A percentile compares a stretch with the other conserved stretches of the same genome.
Evolutionary conservation across 495 filamentous ascomycete genomes (phyloP).

Genomic region (Xylaria acuta): DNA sequence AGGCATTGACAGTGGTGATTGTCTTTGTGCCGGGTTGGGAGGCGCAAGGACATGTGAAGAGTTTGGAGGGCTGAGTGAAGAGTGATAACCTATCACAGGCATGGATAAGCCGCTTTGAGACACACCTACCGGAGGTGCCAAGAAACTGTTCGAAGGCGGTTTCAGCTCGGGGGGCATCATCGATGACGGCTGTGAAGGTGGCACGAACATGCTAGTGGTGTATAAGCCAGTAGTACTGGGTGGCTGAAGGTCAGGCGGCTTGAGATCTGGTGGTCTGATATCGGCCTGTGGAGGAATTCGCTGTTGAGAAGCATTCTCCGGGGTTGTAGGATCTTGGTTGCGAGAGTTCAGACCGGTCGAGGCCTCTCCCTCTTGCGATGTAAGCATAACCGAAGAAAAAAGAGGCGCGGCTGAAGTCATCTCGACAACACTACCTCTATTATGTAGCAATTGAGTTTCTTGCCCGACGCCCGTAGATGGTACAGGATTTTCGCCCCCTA

Average conservation of each 20-base stretch:
- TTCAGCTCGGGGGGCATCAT: conserved; percentile 44
- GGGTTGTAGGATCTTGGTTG: conserved; percentile 29
- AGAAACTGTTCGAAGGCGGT: conserved; percentile 44
- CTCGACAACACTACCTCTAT: background rate
- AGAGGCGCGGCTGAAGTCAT: background rate
- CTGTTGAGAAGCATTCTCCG: conserved; percentile 29
- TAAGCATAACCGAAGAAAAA: background rate
- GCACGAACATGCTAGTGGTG: conserved; percentile 43
- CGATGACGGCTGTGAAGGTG: conserved; percentile 36
- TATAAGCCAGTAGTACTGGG: conserved; percentile 33
- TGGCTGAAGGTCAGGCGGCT: conserved; percentile 37
- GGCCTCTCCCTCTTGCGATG: background rate
- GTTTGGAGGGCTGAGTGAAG: conserved; percentile 17
- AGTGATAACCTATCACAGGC: conserved; percentile 42
- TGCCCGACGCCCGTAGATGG: background rate
- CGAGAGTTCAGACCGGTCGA: conserved; percentile 25
- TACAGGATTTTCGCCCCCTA: background rate
- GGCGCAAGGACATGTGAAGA: conserved; percentile 50
- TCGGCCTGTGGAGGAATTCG: background rate
- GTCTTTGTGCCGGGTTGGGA: conserved; percentile 51
- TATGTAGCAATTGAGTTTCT: background rate
- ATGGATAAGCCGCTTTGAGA: conserved; percentile 39
- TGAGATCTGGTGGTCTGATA: conserved; percentile 27
- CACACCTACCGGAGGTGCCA: conserved; percentile 48
- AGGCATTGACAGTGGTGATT: conserved; percentile 49